Base-by-base conservation (phyloP, 352 stramenopile species). In the Hyaloperonospora arabidopsidis region DNA sequence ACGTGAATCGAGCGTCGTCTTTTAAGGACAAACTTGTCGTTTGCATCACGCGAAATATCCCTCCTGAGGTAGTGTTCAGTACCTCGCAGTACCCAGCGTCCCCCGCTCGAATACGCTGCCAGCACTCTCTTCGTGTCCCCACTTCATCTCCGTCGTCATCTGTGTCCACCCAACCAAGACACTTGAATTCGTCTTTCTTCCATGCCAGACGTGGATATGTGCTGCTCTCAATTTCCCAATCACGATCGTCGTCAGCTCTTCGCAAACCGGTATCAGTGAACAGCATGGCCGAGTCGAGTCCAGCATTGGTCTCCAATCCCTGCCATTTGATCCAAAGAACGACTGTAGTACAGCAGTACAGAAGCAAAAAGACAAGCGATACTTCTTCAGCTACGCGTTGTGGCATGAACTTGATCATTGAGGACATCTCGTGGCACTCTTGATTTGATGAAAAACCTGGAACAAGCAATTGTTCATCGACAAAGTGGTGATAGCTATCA, bases 1-100 rank as follows among this genome's bases (percentile, higher is more conserved):
- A 89, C 18, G 76, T 87, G 63, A 87, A 91, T 11, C 70, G 74
- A 50, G 70, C 63, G 28, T 87, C 76, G 14, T 84, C 68, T 54
- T 85, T 86, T 8, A 91, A 61, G 45, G 76, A 86, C 2, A 79
- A 49, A 44, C 63, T 64, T 4, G 72, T 86, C 13, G 76, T 87
- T 15, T 70, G 76, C 81, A 89, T 87, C 6, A 82, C 63, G n/a
- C 49, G 73, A 45, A 85, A 84, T 1, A 70, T 51, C 47, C 81
- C 50, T 36, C 66, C 73, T 6, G 67, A 86, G 0, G 66, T 72
- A 6, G 47, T 49, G 41, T 91, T 88, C 17, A 64, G 57, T 23
- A 91, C 50, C 52, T 84, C 67, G 51, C 81, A 91, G 47, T 76
- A 88, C 8, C 81, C 81, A 1, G 70, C 61, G 18, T 84, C 73